Evolutionary conservation across 2,329 filamentous ascomycete genomes (phyloP), one percentile per base, ranked within the genome.

Genomic region (Fusarium heterosporum): DNA sequence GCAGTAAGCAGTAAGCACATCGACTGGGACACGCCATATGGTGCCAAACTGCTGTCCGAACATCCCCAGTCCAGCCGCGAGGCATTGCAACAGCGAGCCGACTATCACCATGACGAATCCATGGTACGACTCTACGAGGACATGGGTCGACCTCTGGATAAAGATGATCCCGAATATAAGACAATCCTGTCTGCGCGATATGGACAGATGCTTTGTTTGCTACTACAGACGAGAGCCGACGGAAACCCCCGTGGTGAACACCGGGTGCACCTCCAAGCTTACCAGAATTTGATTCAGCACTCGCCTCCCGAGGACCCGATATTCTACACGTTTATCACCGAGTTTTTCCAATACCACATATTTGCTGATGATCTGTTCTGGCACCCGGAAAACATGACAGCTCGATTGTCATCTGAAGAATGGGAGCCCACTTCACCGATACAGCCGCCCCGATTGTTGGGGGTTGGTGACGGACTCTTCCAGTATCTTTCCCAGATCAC

Each of bases 311-410:
- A 86, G 73, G 80, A 93, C 83, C 78, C 88, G 19, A 86, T 88
- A 22, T 93, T 96, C 73, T 73, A 81, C 28, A 79, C 82, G 11
- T 88, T 88, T 70, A 85, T 88, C 60, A 89, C 90, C 64, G 89
- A 92, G 75, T 95, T 96, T 78, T 95, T 96, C 77, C 90, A 93
- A 75, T 97, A 96, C 72, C 92, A 96, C 76, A 87, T 89, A 39
- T 86, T 83, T 61, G 86, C 86, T n/a, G 87, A 90, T 69, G 86
- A 89, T 63, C 78, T 90, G 3, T 80, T 90, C 50, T 83, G 81
- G 73, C 81, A 83, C 55, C 81, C 81, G 16, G 79, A 77, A 63
- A 76, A 74, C 19, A 72, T 71, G 41, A 77, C 73, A 25, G 73
- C 73, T 14, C 78, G 77, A 9, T 72, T 83, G 10, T 78, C 78